A percentile compares a stretch with the other conserved stretches of the same genome.
These are phyloP conservation scores for Phytopythium cucurbitacearum DNA, from an alignment of 352 stramenopile genomes.

Conservation along the genomic window DNA sequence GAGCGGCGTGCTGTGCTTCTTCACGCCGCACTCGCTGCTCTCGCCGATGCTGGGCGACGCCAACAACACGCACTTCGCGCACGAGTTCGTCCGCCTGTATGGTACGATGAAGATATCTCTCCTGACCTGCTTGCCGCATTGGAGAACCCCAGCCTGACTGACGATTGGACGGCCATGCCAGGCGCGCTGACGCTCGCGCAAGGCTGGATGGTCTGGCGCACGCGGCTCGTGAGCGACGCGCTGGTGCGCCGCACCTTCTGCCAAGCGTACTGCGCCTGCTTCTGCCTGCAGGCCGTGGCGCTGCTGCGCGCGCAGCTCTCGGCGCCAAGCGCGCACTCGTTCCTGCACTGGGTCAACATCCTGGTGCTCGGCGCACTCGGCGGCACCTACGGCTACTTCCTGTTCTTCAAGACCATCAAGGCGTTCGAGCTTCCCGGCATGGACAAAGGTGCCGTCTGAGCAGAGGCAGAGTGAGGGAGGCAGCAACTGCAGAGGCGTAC, in stretches of 20 bases:
- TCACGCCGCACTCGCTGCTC: conserved; percentile 79
- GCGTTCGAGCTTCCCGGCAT: conserved; percentile 77
- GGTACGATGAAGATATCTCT: conserved; percentile 19
- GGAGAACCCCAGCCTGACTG: not conserved
- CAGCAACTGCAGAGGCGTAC: not conserved
- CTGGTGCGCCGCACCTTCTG: conserved; percentile 85
- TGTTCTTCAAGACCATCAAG: conserved; percentile 87
- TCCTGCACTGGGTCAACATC: conserved; percentile 82
- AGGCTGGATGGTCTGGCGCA: conserved; percentile 85
- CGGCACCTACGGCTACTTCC: conserved; percentile 77
- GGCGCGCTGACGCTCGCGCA: conserved; percentile 77
- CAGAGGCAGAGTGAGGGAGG: not conserved
- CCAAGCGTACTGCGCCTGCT: conserved; percentile 87
- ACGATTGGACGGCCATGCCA: conserved; percentile 5
- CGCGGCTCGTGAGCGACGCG: conserved; percentile 79
- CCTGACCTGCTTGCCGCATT: not conserved
- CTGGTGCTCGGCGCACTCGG: conserved; percentile 60
- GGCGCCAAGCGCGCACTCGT: conserved; percentile 71
- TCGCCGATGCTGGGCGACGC: conserved; percentile 65
- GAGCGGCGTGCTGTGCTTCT: conserved; percentile 64
- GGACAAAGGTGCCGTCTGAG: conserved; percentile 48
- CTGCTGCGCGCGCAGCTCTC: conserved; percentile 70
- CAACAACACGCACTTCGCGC: conserved; percentile 79
- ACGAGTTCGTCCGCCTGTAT: conserved; percentile 87
- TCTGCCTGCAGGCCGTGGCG: conserved; percentile 67